These are phyloP conservation scores for Eudorina sp. DNA, from an alignment of 139 green algal genomes.

Conservation along the genomic window DNA sequence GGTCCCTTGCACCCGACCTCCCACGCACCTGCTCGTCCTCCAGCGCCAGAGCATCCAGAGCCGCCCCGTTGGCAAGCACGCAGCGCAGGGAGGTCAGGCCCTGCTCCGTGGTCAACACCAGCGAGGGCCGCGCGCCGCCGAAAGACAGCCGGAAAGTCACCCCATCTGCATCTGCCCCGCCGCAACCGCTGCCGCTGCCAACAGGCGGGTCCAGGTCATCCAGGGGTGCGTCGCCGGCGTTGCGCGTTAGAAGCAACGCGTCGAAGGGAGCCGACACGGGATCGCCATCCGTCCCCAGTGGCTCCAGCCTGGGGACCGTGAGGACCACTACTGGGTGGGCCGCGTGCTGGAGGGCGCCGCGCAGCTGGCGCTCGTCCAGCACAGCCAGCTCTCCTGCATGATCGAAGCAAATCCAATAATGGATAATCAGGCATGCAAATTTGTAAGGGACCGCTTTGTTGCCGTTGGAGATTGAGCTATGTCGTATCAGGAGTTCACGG, in stretches of 20 bases:
- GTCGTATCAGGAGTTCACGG: not conserved
- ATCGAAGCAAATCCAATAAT: not conserved
- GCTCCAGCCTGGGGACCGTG: not conserved
- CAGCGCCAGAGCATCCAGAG: conserved; percentile 11
- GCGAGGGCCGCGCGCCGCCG: not conserved
- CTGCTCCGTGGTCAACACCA: conserved; percentile 17
- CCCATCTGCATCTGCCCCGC: not conserved
- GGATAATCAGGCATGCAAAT: not conserved
- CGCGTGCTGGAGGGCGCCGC: not conserved
- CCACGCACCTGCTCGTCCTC: conserved; percentile 9
- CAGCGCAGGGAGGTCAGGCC: not conserved
- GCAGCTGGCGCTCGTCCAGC: not conserved
- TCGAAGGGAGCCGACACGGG: not conserved
- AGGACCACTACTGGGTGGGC: not conserved
- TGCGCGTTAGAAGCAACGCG: not conserved
- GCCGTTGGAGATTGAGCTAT: not conserved
- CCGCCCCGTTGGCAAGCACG: conserved; percentile 30
- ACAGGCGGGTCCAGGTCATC: not conserved
- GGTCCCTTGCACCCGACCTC: too few species aligned
- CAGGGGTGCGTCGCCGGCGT: not conserved
- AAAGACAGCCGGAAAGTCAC: not conserved
- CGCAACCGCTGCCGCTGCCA: not conserved
- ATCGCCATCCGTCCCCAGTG: not conserved
- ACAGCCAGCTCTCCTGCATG: conserved; percentile 14
- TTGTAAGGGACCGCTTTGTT: not conserved